Percentiles rank a stretch among this genome's conserved stretches.
Conservation (phyloP, 2,329 filamentous ascomycete species). For the Cyanodermella asteris region DNA sequence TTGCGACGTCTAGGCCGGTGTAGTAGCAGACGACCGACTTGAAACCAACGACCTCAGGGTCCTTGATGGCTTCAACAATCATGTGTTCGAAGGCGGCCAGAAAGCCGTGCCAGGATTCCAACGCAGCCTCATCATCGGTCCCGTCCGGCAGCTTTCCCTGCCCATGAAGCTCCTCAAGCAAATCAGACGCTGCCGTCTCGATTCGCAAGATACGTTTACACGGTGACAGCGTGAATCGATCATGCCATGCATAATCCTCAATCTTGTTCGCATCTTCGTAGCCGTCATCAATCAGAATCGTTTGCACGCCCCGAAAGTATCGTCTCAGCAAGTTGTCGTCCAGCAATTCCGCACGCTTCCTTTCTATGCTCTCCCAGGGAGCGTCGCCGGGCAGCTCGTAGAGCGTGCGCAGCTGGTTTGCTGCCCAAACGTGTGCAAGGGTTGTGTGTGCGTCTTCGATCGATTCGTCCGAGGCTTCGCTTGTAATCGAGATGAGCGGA, state of each 20-base stretch:
- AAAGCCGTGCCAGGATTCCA: conserved; percentile 16
- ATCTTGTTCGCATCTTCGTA: conserved; percentile 33
- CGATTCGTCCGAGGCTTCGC: conserved; percentile 50
- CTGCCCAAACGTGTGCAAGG: conserved; percentile 47
- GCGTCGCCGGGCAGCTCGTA: conserved; percentile 33
- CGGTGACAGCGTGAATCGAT: no score
- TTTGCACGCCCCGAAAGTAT: conserved; percentile 52
- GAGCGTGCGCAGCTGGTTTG: conserved; percentile 42
- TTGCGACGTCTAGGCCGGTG: conserved; percentile 44
- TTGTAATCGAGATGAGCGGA: conserved; percentile 41
- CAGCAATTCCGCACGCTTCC: conserved; percentile 25
- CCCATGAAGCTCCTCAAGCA: no score
- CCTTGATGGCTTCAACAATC: conserved; percentile 30
- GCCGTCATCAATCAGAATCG: conserved; percentile 59
- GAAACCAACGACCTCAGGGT: conserved; percentile 53
- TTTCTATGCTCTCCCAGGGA: conserved; percentile 37
- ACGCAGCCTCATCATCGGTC: conserved; percentile 51
- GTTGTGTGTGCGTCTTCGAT: conserved; percentile 38
- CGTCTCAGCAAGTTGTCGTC: conserved; percentile 32
- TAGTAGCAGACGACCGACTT: conserved; percentile 70
- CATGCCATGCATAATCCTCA: no score
- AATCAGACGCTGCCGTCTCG: no score
- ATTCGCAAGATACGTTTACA: no score
- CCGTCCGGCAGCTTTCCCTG: conserved; percentile 38
- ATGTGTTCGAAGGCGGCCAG: conserved; percentile 12